Conservation (phyloP, 306 rosid species). For the Ammopiptanthus mongolicus region DNA sequence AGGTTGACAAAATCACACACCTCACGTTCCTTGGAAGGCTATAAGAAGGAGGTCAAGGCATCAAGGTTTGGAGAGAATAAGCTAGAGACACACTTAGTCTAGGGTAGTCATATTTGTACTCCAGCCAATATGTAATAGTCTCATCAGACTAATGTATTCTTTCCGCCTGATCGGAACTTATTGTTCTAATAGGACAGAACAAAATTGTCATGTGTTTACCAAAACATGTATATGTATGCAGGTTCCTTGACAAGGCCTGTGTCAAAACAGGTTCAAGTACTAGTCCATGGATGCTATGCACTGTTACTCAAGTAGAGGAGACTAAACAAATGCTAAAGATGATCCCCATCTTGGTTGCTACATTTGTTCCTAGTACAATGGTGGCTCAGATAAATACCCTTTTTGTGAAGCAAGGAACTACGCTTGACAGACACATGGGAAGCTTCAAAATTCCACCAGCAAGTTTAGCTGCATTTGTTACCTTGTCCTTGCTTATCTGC, state of each 20-base stretch:
- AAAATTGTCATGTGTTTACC: not conserved
- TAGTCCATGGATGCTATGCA: constrained; percentile 60
- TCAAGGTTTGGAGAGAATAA: no score
- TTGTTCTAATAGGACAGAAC: no score
- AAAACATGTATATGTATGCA: constrained; percentile 10
- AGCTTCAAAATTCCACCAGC: constrained; percentile 75
- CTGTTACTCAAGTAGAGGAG: constrained; percentile 82
- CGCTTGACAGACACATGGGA: constrained; percentile 61
- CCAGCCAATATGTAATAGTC: no score
- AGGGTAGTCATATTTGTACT: no score
- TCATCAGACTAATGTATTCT: no score
- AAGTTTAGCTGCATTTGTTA: constrained; percentile 55
- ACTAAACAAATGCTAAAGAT: constrained; percentile 76
- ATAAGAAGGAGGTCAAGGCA: no score
- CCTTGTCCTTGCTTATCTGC: constrained; percentile 67
- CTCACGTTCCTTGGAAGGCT: no score
- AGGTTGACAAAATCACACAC: no score
- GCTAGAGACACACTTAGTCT: no score
- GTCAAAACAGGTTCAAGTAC: constrained; percentile 35
- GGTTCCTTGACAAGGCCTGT: constrained; percentile 71
- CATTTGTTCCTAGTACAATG: constrained; percentile 62
- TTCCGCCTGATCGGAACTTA: no score
- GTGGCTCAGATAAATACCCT: constrained; percentile 56
- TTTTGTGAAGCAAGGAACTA: constrained; percentile 73
- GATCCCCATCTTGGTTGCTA: constrained; percentile 63